These are phyloP conservation scores for Thermoascus crustaceus DNA, from an alignment of 2,329 filamentous ascomycete species.

Conservation along the genomic window DNA sequence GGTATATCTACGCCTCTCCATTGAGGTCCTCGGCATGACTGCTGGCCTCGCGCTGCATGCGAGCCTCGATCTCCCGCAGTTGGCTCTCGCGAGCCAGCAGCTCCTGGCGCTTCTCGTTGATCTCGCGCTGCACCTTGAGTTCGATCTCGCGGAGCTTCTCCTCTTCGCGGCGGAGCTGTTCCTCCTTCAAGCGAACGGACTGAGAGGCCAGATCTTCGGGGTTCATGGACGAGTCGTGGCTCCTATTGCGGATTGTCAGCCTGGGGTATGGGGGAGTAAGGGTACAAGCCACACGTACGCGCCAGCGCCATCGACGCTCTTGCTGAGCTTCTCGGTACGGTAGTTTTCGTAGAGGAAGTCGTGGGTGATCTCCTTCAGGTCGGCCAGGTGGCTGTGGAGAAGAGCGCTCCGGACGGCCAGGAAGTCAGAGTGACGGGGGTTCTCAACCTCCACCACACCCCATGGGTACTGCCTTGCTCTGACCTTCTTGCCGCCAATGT, in stretches of 20 bases:
- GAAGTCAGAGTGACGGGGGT: conserved; percentile 98
- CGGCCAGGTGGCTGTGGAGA: conserved; percentile 93
- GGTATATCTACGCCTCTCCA: conserved; percentile 30
- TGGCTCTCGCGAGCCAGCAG: conserved; percentile 94
- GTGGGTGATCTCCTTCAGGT: conserved; percentile 98
- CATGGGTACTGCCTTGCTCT: conserved; percentile 96
- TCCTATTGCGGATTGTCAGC: conserved; percentile 34
- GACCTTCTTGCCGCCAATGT: conserved; percentile 86
- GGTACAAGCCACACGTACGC: conserved; percentile 67
- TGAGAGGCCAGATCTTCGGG: conserved; percentile 94
- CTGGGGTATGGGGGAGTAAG: conserved; percentile 4
- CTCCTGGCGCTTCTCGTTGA: conserved; percentile 99
- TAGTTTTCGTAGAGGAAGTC: conserved; percentile 99
- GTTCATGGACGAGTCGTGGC: conserved; percentile 80
- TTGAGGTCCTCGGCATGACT: conserved; percentile 24
- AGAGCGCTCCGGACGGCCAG: conserved; percentile 92
- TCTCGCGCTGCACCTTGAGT: conserved; percentile 98
- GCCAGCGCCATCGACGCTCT: conserved; percentile 89
- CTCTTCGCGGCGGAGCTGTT: conserved; percentile 96
- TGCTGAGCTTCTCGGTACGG: conserved; percentile 99
- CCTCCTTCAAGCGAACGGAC: conserved; percentile 97
- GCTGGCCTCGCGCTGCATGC: conserved; percentile 83
- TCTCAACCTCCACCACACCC: conserved; percentile 98
- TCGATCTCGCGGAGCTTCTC: conserved; percentile 99
- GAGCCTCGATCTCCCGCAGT: conserved; percentile 95